Evolutionary conservation across 768 basidiomycete genomes (phyloP), one percentile per base, ranked within the genome.

Genomic region (Sporobolomyces pararoseus): DNA sequence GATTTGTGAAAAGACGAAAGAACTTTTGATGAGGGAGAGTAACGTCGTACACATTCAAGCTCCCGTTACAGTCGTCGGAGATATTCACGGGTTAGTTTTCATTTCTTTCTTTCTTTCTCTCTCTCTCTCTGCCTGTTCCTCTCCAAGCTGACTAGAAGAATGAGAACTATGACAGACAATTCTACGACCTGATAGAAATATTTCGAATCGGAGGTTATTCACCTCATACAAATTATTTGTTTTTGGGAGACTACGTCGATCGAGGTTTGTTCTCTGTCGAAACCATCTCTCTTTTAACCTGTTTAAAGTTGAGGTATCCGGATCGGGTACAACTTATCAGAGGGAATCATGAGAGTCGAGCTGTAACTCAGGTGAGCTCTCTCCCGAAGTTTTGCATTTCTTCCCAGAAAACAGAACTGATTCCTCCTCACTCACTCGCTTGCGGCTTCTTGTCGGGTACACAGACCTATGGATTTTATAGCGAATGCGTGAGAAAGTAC

Each of bases 1-100:
- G 83, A 97, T 99, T 85, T 98, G 96, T 84, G 95, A 96, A 78
- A 98, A 98, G 82, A 96, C 95, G 21, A 99, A 98, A 79, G 96
- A 99, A 79, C 91, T 99, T 0, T 87, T 99, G 66, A 98, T 98
- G 96, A 84, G 92, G 71, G 96, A 99, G 82, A 92, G 90, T 68
- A 99, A 99, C 77, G 96, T 99, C 66, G 93, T 98, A 10, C 96
- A 98, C 77, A 89, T 99, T 75, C 89, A 87, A 72, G 89, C 95
- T 7, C 96, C 96, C 25, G 92, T 98, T 42, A 99, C 96, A 1
- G 96, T 99, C 34, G 96, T 98, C 46, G 96, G 96, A 60, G 96
- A 99, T 79, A 98, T 99, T 57, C 96, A 99, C 79, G 96, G 93
- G 93, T 96, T n/a, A 10, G 37, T 65, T 52, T 13, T 37, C 46